Percentiles rank a stretch among this genome's conserved stretches.
Conservation (phyloP, 495 filamentous ascomycete species). For the Pyrenula aspistea region DNA sequence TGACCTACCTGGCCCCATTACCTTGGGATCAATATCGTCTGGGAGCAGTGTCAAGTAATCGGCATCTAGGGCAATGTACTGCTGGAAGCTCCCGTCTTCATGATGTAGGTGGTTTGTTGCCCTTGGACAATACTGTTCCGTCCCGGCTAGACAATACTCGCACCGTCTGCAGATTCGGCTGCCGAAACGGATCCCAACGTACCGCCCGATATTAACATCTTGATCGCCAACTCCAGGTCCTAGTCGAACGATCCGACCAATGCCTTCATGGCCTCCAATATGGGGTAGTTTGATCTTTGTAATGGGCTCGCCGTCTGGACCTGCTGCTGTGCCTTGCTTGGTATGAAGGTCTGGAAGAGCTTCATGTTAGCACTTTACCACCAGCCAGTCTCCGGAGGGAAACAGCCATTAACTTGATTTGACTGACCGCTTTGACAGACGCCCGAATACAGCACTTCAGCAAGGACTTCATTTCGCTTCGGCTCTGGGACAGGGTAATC, state of each 20-base stretch:
- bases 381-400: not conserved
- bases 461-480: conserved; percentile 32
- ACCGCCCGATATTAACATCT: too few species aligned
- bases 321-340: conserved; percentile 29
- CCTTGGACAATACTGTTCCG: too few species aligned
- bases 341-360: conserved; percentile 21
- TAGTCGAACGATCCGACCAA: conserved; percentile 29
- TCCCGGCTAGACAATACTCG: too few species aligned
- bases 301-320: conserved; percentile 30
- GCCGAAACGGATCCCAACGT: too few species aligned
- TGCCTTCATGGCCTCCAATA: conserved; percentile 36
- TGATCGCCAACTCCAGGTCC: conserved; percentile 21
- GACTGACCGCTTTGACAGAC: conserved; percentile 36
- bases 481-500: conserved; percentile 34
- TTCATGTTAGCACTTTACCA: not conserved
- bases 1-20: too few species aligned
- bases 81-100: too few species aligned
- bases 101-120: too few species aligned
- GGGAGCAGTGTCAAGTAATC: too few species aligned
- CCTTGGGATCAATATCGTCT: too few species aligned
- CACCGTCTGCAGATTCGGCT: too few species aligned
- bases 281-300: conserved; percentile 36
- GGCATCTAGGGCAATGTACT: too few species aligned
- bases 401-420: not conserved
- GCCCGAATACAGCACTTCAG: conserved; percentile 35